These are phyloP conservation scores for Sedum album DNA, from an alignment of 164 flowering plant genomes.

Conservation along the genomic window DNA sequence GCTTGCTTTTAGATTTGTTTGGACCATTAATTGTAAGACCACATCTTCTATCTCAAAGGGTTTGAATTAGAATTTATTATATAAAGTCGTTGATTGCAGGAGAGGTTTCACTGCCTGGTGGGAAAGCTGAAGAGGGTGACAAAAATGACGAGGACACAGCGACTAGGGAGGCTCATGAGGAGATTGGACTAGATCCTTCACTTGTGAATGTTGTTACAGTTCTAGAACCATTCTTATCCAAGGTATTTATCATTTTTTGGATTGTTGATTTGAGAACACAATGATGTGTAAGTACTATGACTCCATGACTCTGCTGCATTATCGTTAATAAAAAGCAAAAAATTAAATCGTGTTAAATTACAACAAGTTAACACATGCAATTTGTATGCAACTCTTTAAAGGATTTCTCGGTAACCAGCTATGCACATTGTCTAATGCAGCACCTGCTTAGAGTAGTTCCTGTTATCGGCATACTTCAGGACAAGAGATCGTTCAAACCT, in stretches of 20 bases:
- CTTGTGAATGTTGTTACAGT: too few species aligned
- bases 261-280: not conserved
- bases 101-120: too few species aligned
- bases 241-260: not conserved
- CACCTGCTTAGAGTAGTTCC: too few species aligned
- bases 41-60: not conserved
- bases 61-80: not conserved
- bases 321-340: not conserved
- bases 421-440: slow-evolving; percentile 23
- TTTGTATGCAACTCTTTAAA: not conserved
- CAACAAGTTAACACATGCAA: not conserved
- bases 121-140: too few species aligned
- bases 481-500: too few species aligned
- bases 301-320: not conserved
- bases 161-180: too few species aligned
- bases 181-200: too few species aligned
- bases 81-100: slow-evolving; percentile 23
- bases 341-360: not conserved
- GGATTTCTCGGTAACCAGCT: too few species aligned
- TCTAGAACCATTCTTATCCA: too few species aligned
- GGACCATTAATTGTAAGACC: not conserved
- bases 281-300: not conserved
- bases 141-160: slow-evolving; percentile 44
- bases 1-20: too few species aligned
- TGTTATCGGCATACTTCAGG: too few species aligned